Evolutionary conservation across 768 basidiomycete species (phyloP).

Genomic region (Pleurotus platypus): DNA sequence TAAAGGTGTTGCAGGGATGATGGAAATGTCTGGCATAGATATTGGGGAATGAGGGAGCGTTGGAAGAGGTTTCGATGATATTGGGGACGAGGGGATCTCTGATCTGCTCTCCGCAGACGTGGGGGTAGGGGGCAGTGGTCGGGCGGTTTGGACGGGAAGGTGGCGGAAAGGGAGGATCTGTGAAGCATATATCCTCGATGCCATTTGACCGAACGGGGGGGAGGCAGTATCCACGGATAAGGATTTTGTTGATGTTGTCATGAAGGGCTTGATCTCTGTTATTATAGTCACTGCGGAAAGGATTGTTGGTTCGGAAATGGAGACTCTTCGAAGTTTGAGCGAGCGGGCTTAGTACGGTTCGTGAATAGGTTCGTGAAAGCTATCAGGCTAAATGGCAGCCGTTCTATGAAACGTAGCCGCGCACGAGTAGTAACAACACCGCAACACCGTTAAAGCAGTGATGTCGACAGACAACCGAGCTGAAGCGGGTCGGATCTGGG

Average conservation of each 20-base stretch:
- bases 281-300: too few species aligned
- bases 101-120: not conserved
- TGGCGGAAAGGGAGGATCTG: slow-evolving; percentile 5
- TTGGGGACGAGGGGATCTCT: not conserved
- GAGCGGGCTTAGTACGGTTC: slow-evolving; percentile 8
- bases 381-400: slow-evolving; percentile 6
- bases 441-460: slow-evolving; percentile 1
- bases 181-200: slow-evolving; percentile 5
- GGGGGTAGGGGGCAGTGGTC: slow-evolving; percentile 2
- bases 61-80: slow-evolving; percentile 2
- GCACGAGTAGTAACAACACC: not conserved
- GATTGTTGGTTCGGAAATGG: too few species aligned
- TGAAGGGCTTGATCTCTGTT: not conserved
- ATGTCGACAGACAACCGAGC: slow-evolving; percentile 2
- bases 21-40: slow-evolving; percentile 3
- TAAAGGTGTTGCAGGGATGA: slow-evolving; percentile 4
- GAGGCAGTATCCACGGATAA: not conserved
- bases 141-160: not conserved
- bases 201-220: not conserved
- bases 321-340: too few species aligned
- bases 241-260: not conserved
- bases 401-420: slow-evolving; percentile 6
- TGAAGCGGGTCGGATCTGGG: slow-evolving; percentile 1
- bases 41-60: not conserved
- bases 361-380: not conserved